Conservation (phyloP, 495 filamentous ascomycete species). For the Penicillium pulvis region DNA sequence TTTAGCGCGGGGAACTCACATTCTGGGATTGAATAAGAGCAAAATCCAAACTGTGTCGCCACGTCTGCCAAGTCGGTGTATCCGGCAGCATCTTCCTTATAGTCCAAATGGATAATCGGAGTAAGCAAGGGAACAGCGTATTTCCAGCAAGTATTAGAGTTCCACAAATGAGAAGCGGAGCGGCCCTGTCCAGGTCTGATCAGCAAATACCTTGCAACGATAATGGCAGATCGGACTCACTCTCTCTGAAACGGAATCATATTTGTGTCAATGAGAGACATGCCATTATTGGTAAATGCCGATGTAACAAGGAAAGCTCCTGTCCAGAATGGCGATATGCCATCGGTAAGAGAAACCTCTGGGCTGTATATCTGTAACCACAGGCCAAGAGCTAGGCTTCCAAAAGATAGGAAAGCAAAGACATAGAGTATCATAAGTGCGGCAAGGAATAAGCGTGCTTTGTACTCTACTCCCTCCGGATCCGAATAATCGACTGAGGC, state of each 20-base stretch:
- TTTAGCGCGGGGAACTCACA: slow-evolving; percentile 34
- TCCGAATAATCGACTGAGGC: slow-evolving; percentile 59
- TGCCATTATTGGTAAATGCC: slow-evolving; percentile 85
- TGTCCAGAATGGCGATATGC: slow-evolving; percentile 61
- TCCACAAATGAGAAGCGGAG: slow-evolving; percentile 71
- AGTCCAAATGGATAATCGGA: slow-evolving; percentile 70
- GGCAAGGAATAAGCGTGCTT: slow-evolving; percentile 65
- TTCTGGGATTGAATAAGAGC: slow-evolving; percentile 72
- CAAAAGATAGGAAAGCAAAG: slow-evolving; percentile 68
- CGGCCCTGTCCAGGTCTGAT: slow-evolving; percentile 32
- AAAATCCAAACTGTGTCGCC: slow-evolving; percentile 66
- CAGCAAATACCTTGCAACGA: not conserved
- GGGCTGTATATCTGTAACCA: slow-evolving; percentile 64
- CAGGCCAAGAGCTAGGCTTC: slow-evolving; percentile 67
- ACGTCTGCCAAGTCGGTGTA: slow-evolving; percentile 40
- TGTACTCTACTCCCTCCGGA: slow-evolving; percentile 74
- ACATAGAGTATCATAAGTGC: slow-evolving; percentile 73
- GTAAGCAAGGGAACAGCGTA: slow-evolving; percentile 73
- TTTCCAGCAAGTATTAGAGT: slow-evolving; percentile 81
- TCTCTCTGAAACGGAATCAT: slow-evolving; percentile 55
- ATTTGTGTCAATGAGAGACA: slow-evolving; percentile 79
- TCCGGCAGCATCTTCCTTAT: slow-evolving; percentile 49
- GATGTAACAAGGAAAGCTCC: slow-evolving; percentile 52
- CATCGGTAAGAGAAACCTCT: slow-evolving; percentile 61
- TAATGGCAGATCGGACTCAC: slow-evolving; percentile 16